Base-by-base conservation (phyloP, 805 yeast genomes). In the Wickerhamiella siamensis region DNA sequence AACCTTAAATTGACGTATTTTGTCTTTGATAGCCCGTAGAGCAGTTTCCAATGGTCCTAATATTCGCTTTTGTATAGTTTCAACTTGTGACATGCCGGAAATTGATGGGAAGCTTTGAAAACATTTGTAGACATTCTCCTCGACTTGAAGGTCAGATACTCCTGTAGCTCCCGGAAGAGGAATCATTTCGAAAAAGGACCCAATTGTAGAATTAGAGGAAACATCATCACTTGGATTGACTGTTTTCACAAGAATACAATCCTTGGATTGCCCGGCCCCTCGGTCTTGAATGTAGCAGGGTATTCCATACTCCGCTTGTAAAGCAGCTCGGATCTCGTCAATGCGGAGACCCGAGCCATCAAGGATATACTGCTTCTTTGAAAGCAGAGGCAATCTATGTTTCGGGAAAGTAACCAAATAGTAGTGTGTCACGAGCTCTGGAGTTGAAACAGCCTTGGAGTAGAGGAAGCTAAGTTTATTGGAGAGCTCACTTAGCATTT, bases 161-260 rank as follows among this genome's bases (percentile, higher is more conserved):
- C 24, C n/a, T 5, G 37, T 34, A 14, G 37, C n/a, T 3, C 37
- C 37, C 10, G 37, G 37, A 3, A 34, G 27, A 17, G 37, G 37
- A 16, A n/a, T 24, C 27, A 26, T 24, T 12, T 24, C 12, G 29
- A 24, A 24, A 24, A 24, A 24, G 10, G 29, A 8, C 10, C 12
- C 29, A 24, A 24, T 12, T 6, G 29, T 24, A 24, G 10, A 6
- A 12, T 12, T 12, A 8, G 29, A 6, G 10, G 6, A 6, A 6
- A 8, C 29, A 24, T 24, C 29, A 24, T 24, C 6, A 12, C 12
- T 8, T 12, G 29, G 29, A 8, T 6, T 8, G 12, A 24, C 29
- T 8, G 29, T 24, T 12, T 24, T 12, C 6, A 24, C 29, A 24
- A 24, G 12, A 12, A 24, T 24, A 24, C 6, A 24, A 24, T 24